Conservation (phyloP, 176 grass and related monocot species). For the Rhynchospora breviuscula region DNA sequence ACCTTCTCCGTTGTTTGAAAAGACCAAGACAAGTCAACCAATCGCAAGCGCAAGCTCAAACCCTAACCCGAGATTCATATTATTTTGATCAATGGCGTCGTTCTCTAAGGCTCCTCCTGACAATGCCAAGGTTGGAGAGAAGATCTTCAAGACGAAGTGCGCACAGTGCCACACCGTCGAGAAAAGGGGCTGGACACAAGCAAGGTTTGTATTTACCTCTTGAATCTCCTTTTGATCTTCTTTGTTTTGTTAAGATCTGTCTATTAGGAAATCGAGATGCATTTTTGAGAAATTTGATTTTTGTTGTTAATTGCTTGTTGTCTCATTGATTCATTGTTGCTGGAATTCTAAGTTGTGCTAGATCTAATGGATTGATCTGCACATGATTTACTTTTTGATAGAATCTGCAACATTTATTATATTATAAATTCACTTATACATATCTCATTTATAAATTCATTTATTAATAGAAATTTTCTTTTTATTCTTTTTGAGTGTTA, state of each 20-base stretch:
- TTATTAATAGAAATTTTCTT: no score
- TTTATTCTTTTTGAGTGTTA: background rate
- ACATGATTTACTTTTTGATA: no score
- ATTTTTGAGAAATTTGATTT: background rate
- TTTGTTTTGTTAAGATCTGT: background rate
- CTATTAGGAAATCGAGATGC: background rate
- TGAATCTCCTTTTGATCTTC: background rate
- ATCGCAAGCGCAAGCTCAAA: no score
- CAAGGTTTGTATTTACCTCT: slow-evolving; percentile 38
- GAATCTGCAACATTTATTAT: no score
- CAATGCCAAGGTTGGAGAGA: slow-evolving; percentile 52
- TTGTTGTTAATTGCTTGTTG: background rate
- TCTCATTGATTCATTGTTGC: no score
- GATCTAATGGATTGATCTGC: no score
- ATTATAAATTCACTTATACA: no score
- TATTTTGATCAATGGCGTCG: slow-evolving; percentile 49
- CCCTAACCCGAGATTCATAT: slow-evolving; percentile 10
- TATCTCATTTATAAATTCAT: no score
- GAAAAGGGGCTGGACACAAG: slow-evolving; percentile 73
- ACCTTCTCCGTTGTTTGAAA: no score
- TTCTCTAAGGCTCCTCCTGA: slow-evolving; percentile 62
- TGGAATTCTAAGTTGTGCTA: no score
- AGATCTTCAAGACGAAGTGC: slow-evolving; percentile 98
- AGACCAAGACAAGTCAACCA: background rate
- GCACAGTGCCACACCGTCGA: slow-evolving; percentile 96